A percentile compares a stretch with the other conserved stretches of the same genome.
These are phyloP conservation scores for Ulmus americana DNA, from an alignment of 331 rosid genomes.

Conservation along the genomic window DNA sequence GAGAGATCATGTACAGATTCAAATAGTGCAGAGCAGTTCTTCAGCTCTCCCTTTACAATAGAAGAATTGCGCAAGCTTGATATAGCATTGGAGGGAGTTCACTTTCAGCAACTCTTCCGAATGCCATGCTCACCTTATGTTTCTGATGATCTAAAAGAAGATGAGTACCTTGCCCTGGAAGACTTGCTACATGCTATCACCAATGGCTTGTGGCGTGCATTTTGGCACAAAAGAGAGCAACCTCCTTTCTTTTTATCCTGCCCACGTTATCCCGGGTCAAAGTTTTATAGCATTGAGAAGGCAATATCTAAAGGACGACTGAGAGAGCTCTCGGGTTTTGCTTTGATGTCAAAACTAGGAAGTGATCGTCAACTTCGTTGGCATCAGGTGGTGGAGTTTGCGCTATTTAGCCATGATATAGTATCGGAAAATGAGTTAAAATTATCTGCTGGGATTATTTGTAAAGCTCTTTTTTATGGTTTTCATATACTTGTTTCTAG, in stretches of 20 bases:
- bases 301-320: constrained; percentile 63
- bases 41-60: constrained; percentile 47
- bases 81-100: constrained; percentile 68
- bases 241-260: constrained; percentile 61
- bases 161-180: constrained; percentile 59
- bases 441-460: constrained; percentile 42
- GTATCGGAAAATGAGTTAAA: constrained; percentile 43
- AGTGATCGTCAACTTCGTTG: constrained; percentile 41
- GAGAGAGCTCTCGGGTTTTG: constrained; percentile 57
- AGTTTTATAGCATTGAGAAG: constrained; percentile 55
- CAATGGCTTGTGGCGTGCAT: constrained; percentile 75
- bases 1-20: constrained; percentile 44
- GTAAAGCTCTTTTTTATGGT: constrained; percentile 79
- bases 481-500: constrained; percentile 70
- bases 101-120: constrained; percentile 66
- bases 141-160: constrained; percentile 43
- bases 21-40: constrained; percentile 34
- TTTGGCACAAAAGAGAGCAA: constrained; percentile 72
- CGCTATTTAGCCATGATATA: constrained; percentile 56
- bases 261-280: constrained; percentile 61
- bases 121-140: constrained; percentile 45
- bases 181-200: constrained; percentile 62
- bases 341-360: constrained; percentile 47
- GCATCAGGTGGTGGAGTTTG: constrained; percentile 67
- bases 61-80: constrained; percentile 71